These are phyloP conservation scores for Suhomyces taliae DNA, from an alignment of 1,139 yeast species.

Conservation along the genomic window DNA sequence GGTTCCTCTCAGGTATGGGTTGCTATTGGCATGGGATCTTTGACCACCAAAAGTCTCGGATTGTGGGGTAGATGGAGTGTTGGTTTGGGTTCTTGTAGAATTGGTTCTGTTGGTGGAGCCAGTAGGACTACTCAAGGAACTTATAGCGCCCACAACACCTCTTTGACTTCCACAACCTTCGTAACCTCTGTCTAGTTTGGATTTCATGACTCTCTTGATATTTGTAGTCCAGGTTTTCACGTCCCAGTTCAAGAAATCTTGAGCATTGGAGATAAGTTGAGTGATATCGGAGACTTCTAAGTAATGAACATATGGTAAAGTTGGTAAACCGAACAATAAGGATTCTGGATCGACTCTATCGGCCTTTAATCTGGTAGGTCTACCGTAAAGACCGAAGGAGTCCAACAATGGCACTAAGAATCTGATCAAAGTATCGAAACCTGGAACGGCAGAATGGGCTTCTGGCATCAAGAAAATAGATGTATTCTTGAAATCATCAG, in stretches of 20 bases:
- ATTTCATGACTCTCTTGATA: slow-evolving; percentile 61
- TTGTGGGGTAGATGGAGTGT: slow-evolving; percentile 5
- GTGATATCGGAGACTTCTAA: slow-evolving; percentile 42
- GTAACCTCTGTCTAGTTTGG: slow-evolving; percentile 71
- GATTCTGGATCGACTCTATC: slow-evolving; percentile 80
- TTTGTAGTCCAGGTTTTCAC: slow-evolving; percentile 66
- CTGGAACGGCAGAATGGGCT: slow-evolving; percentile 88
- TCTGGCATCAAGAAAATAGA: slow-evolving; percentile 95
- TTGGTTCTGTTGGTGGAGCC: slow-evolving; percentile 1
- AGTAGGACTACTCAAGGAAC: slow-evolving; percentile 11
- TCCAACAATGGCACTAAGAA: slow-evolving; percentile 84
- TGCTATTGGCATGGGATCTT: neutral
- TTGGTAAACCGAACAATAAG: slow-evolving; percentile 86
- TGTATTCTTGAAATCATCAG: slow-evolving; percentile 65
- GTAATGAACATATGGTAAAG: slow-evolving; percentile 84
- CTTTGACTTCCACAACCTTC: slow-evolving; percentile 78
- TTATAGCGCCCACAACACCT: slow-evolving; percentile 59
- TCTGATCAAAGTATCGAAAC: slow-evolving; percentile 89
- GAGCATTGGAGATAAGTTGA: slow-evolving; percentile 12
- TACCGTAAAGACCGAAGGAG: slow-evolving; percentile 84
- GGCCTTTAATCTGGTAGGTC: slow-evolving; percentile 87
- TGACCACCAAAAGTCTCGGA: slow-evolving; percentile 1
- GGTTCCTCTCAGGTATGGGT: slow-evolving; percentile 2
- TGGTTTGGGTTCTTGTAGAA: neutral
- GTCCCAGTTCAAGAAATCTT: slow-evolving; percentile 51